phyloP scores from a whole-genome alignment of 2,329 filamentous ascomycete genomes.

The Scedosporium apiospermum region DNA sequence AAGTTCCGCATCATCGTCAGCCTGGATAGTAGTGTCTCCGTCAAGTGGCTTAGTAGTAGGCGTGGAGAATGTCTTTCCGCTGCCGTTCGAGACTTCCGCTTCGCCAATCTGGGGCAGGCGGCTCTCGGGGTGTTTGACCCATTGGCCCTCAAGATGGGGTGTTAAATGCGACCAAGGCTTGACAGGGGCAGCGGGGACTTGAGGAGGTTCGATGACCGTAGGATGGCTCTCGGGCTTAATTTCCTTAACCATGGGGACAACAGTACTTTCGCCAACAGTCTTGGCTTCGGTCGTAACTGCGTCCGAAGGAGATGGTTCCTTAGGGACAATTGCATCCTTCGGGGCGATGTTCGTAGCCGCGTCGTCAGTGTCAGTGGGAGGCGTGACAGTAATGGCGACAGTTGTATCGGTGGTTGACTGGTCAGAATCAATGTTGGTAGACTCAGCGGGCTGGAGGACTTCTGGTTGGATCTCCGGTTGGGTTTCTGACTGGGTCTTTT shows the following conservation, averaged over 20 bases:
- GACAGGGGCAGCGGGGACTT: slow-evolving; percentile 12
- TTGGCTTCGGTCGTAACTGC: neutral
- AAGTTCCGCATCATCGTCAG: slow-evolving; percentile 2
- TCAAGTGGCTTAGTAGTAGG: neutral
- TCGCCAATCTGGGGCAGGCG: slow-evolving; percentile 8
- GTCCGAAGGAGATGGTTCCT: neutral
- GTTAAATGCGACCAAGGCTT: slow-evolving; percentile 29
- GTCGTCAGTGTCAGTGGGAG: neutral
- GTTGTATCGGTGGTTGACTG: neutral
- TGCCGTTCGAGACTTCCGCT: slow-evolving; percentile 5
- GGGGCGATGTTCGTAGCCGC: neutral
- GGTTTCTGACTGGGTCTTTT: neutral
- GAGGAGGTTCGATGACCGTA: neutral
- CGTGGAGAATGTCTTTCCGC: slow-evolving; percentile 2
- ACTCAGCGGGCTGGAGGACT: no score
- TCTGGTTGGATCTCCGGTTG: no score
- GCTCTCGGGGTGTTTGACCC: slow-evolving; percentile 27
- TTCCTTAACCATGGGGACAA: neutral
- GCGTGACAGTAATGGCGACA: neutral
- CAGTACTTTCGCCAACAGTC: neutral
- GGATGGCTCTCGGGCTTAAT: neutral
- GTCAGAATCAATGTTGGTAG: no score
- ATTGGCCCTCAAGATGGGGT: slow-evolving; percentile 30
- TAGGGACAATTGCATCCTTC: neutral
- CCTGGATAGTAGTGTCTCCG: slow-evolving; percentile 4